phyloP scores from a whole-genome alignment of 192 early-diverging fungal species.

The Entomortierella lignicola region DNA sequence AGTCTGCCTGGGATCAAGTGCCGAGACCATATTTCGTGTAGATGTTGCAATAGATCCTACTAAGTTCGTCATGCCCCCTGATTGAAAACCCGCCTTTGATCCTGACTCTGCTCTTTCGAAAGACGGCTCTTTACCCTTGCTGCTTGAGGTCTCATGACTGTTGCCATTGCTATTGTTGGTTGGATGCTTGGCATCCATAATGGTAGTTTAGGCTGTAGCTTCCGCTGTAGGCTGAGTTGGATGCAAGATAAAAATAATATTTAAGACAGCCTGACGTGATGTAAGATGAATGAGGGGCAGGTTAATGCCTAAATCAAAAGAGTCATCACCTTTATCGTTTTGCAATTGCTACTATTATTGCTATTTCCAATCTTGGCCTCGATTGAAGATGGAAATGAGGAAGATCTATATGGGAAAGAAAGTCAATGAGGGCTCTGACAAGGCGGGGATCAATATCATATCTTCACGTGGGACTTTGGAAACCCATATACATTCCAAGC shows the following conservation, averaged over 20 bases:
- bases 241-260: neutral
- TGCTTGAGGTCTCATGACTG: neutral
- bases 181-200: constrained; percentile 33
- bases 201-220: neutral
- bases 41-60: constrained; percentile 26
- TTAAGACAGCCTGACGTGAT: neutral
- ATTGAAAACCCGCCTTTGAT: neutral
- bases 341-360: no score
- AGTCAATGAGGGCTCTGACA: no score
- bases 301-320: no score
- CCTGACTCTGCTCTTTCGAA: neutral
- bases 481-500: no score
- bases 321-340: no score
- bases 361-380: no score
- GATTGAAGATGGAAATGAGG: no score
- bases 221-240: neutral
- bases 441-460: no score
- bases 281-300: neutral
- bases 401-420: no score
- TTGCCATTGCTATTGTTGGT: neutral
- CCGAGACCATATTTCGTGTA: constrained; percentile 23
- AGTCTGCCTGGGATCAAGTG: constrained; percentile 32
- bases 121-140: constrained; percentile 3
- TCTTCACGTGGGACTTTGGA: no score
- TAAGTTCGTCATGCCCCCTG: neutral